Evolutionary conservation across 2,329 filamentous ascomycete species (phyloP).

Genomic region (Xylaria sp.): DNA sequence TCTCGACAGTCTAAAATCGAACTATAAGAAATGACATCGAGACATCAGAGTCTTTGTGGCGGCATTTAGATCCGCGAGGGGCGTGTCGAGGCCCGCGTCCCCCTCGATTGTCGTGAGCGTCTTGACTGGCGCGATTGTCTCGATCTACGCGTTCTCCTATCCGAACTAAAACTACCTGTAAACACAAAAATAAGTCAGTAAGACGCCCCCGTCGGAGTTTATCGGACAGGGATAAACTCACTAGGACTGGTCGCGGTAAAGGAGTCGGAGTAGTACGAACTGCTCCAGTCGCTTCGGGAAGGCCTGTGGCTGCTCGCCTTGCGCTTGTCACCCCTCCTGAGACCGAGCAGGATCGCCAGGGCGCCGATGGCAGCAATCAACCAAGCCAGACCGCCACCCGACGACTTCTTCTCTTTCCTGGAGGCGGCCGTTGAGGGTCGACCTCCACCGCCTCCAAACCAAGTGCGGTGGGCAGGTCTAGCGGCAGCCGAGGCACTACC

Average conservation of each 20-base stretch:
- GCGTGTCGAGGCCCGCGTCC: conserved; percentile 43
- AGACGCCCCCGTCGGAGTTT: conserved; percentile 38
- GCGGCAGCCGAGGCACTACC: conserved; percentile 55
- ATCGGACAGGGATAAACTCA: conserved; percentile 54
- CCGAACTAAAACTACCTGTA: conserved; percentile 59
- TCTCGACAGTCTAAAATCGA: conserved; percentile 8
- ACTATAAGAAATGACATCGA: not conserved
- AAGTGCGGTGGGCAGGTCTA: conserved; percentile 65
- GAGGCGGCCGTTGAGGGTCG: conserved; percentile 51
- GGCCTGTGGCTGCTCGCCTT: conserved; percentile 55
- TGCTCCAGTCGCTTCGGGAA: conserved; percentile 57
- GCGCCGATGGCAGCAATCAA: conserved; percentile 62
- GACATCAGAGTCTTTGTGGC: not conserved
- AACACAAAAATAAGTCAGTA: conserved; percentile 43
- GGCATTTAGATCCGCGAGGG: conserved; percentile 30
- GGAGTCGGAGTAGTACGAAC: conserved; percentile 64
- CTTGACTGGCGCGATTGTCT: conserved; percentile 42
- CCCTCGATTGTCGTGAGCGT: conserved; percentile 45
- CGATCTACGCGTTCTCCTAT: conserved; percentile 54
- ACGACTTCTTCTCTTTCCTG: conserved; percentile 65
- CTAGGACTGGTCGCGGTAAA: conserved; percentile 63
- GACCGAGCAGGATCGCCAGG: conserved; percentile 65
- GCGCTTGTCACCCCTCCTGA: conserved; percentile 59
- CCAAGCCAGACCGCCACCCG: conserved; percentile 59
- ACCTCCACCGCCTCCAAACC: conserved; percentile 64